A percentile compares a stretch with the other conserved stretches of the same genome.
These are phyloP conservation scores for Fusarium sp. DNA, from an alignment of 2,329 filamentous ascomycete genomes.

Conservation along the genomic window DNA sequence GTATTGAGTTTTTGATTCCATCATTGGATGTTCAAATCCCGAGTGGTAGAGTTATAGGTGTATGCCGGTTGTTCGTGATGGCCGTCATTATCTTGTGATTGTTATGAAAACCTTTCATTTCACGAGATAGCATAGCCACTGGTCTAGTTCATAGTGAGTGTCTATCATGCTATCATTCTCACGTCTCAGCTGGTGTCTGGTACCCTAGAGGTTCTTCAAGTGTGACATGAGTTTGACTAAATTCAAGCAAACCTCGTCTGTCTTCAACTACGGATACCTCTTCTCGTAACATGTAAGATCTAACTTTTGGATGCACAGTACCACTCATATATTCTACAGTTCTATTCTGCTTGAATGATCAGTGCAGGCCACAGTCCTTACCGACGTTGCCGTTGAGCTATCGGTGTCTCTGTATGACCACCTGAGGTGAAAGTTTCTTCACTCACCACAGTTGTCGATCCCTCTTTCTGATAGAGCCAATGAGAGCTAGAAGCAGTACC, in stretches of 20 bases:
- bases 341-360: not conserved
- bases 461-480: not conserved
- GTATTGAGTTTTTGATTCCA: not conserved
- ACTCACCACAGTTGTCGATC: not conserved
- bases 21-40: not conserved
- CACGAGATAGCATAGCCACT: not conserved
- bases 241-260: not conserved
- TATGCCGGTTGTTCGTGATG: not conserved
- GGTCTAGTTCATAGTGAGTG: not conserved
- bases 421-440: not conserved
- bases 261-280: not conserved
- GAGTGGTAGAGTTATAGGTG: not conserved
- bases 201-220: not conserved
- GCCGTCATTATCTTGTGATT: not conserved
- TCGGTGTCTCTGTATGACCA: not conserved
- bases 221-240: not conserved
- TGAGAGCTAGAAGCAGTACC: not conserved
- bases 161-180: not conserved
- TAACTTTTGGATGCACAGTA: accelerated
- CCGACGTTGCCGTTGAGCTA: no score
- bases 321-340: no score
- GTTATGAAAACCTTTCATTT: not conserved
- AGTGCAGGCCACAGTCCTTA: not conserved
- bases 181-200: not conserved
- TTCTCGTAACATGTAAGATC: not conserved